Percentiles rank a stretch among this genome's conserved stretches.
Evolutionary conservation across 805 yeast species (phyloP).

Genomic region (Groenewaldozyma salmanticensis): DNA sequence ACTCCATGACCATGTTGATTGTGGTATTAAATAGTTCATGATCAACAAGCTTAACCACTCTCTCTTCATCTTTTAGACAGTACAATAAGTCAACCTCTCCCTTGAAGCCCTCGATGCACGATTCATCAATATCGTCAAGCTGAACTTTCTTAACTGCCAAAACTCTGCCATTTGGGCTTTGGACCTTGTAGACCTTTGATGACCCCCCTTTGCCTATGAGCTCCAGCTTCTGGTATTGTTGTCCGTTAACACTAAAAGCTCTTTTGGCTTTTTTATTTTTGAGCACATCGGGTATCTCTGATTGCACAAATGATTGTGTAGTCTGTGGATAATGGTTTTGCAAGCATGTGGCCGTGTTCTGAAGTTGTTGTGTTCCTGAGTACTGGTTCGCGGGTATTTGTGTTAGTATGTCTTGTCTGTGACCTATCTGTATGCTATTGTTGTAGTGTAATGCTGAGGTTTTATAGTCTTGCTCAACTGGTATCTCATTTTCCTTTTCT

Average conservation of each 20-base stretch:
- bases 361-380: background rate
- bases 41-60: conserved; percentile 75
- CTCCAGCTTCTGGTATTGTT: conserved; percentile 64
- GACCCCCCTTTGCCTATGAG: conserved; percentile 86
- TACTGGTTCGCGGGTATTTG: background rate
- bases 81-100: conserved; percentile 77
- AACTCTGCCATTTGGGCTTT: conserved; percentile 41
- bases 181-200: conserved; percentile 80
- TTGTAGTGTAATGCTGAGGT: background rate
- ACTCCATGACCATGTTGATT: conserved; percentile 77
- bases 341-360: background rate
- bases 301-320: background rate
- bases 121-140: conserved; percentile 64
- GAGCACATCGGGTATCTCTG: background rate
- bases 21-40: conserved; percentile 57
- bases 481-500: background rate
- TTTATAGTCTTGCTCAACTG: too few species aligned
- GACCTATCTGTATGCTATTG: background rate
- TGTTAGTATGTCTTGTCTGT: background rate
- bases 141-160: conserved; percentile 77
- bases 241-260: conserved; percentile 42
- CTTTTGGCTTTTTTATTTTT: conserved; percentile 18
- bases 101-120: conserved; percentile 67
- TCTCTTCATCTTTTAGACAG: conserved; percentile 45
- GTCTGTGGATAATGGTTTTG: background rate